Base-by-base conservation (phyloP, 2,329 filamentous ascomycete species). In the Colletotrichum sp. region DNA sequence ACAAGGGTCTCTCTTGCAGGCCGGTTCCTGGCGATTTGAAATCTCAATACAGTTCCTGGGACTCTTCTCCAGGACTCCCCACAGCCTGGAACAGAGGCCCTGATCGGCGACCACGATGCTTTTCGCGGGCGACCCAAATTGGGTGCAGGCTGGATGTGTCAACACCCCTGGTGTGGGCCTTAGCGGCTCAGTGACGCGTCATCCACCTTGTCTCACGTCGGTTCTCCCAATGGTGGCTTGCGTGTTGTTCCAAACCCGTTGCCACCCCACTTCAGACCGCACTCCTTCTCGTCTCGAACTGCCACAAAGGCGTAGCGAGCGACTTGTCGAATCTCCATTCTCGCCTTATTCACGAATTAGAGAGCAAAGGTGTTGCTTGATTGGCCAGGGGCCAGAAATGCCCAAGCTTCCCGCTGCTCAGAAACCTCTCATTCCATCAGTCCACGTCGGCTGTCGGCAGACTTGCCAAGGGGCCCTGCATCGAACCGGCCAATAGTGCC, bases 151-250 rank as follows among this genome's bases (percentile, higher is more conserved):
- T 68, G 15, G 60, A 66, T 76, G 39, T 28, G 28, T 8, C 34
- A 30, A 76, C 71, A 28, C 24, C 71, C 71, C 71, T 28, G 75
- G 71, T 67, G 75, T 76, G 75, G 32, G 24, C 13, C 36, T 39
- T 55, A 71, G 71, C 75, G 69, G 70, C 71, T 63, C 71, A 36
- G 75, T 76, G 75, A 76, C 75, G 75, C 75, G 75, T 76, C 75
- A 76, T 76, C 75, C 71, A 70, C 75, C 67, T 55, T 76, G 75
- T 76, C 71, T 76, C 75, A 75, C 71, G 10, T 76, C 60, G 71
- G 44, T 21, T 39, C 66, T 70, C 65, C 55, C 71, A 76, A 74
- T 74, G 71, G 71, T 75, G 75, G 75, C 75, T 76, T 76, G 75
- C 71, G 75, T 75, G 75, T 71, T 76, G 74, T 74, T 76, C 64